Percentiles rank a stretch among this genome's conserved stretches.
Evolutionary conservation across 371 early-diverging fungal species (phyloP).

Genomic region (Apophysomyces ossiformis): DNA sequence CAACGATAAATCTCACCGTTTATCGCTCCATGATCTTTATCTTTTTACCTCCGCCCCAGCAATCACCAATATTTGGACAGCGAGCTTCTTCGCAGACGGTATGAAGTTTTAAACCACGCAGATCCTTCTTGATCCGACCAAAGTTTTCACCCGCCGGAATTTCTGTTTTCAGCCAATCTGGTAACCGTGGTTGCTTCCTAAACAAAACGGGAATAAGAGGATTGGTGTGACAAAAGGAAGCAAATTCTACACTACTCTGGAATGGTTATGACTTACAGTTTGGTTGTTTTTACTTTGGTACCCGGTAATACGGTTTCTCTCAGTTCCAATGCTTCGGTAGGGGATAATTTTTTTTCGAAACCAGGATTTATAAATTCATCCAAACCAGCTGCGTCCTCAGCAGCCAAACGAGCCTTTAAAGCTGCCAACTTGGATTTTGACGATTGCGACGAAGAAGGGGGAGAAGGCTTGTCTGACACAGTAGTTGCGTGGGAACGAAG

Average conservation of each 20-base stretch:
- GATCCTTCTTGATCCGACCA: constrained; percentile 82
- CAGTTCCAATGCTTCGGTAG: constrained; percentile 69
- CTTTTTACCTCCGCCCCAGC: constrained; percentile 89
- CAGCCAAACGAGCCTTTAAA: constrained; percentile 47
- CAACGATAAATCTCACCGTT: not conserved
- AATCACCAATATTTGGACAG: constrained; percentile 98
- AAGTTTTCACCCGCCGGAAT: constrained; percentile 89
- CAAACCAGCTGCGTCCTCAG: constrained; percentile 59
- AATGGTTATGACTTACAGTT: constrained; percentile 35
- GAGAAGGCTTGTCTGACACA: constrained; percentile 32
- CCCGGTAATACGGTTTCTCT: constrained; percentile 59
- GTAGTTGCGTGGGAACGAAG: constrained; percentile 31
- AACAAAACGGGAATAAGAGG: not conserved
- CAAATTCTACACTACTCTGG: not conserved
- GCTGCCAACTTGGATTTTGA: constrained; percentile 55
- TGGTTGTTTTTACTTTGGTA: constrained; percentile 46
- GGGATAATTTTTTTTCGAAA: constrained; percentile 55
- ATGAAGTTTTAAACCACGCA: constrained; percentile 91
- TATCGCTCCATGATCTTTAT: not conserved
- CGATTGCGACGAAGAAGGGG: constrained; percentile 26
- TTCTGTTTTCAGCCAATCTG: constrained; percentile 94
- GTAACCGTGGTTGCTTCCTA: constrained; percentile 75
- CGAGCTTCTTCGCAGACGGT: constrained; percentile 96
- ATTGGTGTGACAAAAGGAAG: not conserved
- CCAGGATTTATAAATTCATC: constrained; percentile 73